Percentiles rank a stretch among this genome's conserved stretches.
phyloP scores from a whole-genome alignment of 176 grass and related monocot species.

The Aegilops sharonensis region DNA sequence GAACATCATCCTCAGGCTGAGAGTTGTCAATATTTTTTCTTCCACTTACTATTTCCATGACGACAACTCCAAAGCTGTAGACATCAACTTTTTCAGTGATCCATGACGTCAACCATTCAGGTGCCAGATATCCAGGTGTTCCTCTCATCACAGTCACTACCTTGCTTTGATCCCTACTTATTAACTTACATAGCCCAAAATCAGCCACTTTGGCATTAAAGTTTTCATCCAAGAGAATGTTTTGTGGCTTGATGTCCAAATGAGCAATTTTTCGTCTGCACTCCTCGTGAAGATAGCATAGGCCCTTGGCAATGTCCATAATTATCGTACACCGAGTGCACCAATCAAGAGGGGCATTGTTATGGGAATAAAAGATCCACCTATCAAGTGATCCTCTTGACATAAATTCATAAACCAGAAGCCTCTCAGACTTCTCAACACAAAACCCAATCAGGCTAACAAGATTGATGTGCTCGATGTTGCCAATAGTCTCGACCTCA shows the following conservation, averaged over 20 bases:
- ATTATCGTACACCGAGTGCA: background rate
- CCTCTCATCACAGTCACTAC: background rate
- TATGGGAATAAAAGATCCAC: background rate
- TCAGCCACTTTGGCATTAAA: background rate
- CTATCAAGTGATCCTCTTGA: background rate
- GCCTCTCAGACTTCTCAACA: background rate
- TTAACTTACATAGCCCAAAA: background rate
- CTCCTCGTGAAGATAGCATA: background rate
- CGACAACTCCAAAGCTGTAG: background rate
- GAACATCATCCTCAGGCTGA: background rate
- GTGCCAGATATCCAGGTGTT: background rate
- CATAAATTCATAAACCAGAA: background rate
- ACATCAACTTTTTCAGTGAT: conserved; percentile 8
- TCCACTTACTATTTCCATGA: conserved; percentile 1
- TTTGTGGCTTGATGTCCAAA: background rate
- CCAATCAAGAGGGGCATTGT: background rate
- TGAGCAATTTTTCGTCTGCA: background rate
- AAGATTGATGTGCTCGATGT: background rate
- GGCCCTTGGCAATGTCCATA: background rate
- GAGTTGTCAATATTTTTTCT: background rate
- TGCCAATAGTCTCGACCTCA: background rate
- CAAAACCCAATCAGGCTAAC: background rate
- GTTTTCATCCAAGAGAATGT: background rate
- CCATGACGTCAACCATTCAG: background rate
- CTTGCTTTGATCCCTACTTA: background rate